phyloP scores from a whole-genome alignment of 2,329 filamentous ascomycete genomes.

The Incumbomyces delicatus region DNA sequence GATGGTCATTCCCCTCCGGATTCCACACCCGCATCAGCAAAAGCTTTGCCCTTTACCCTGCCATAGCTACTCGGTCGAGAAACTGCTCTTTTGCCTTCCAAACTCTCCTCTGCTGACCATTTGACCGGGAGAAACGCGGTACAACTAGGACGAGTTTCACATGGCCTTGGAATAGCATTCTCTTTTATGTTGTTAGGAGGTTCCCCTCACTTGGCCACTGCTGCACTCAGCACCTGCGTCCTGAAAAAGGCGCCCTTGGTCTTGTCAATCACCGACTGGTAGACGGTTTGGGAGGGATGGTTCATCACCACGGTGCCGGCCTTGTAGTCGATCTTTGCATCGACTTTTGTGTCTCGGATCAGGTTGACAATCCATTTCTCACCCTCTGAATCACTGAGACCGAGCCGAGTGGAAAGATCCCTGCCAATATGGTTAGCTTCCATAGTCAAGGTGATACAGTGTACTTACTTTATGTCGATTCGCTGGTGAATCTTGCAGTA shows the following conservation, averaged over 20 bases:
- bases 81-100: too few relatives aligned
- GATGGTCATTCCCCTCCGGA: too few relatives aligned
- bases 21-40: too few relatives aligned
- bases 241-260: slow-evolving; percentile 98
- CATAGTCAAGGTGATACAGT: not conserved
- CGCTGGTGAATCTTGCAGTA: slow-evolving; percentile 99
- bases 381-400: slow-evolving; percentile 84
- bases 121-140: too few relatives aligned
- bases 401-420: slow-evolving; percentile 83
- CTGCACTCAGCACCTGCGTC: slow-evolving; percentile 75
- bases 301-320: slow-evolving; percentile 99
- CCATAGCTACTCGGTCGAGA: too few relatives aligned
- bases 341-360: slow-evolving; percentile 91
- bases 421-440: slow-evolving; percentile 29
- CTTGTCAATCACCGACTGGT: slow-evolving; percentile 98
- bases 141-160: too few relatives aligned
- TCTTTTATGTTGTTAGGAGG: too few relatives aligned
- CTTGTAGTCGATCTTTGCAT: slow-evolving; percentile 99
- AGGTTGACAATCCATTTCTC: slow-evolving; percentile 99
- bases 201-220: slow-evolving; percentile 39
- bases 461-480: slow-evolving; percentile 78
- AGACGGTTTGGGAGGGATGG: slow-evolving; percentile 95
- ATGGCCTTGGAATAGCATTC: too few relatives aligned
- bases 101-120: too few relatives aligned
- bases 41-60: too few relatives aligned